Evolutionary conservation across 257 asterid genomes (phyloP).

Genomic region (Pogostemon cablin): DNA sequence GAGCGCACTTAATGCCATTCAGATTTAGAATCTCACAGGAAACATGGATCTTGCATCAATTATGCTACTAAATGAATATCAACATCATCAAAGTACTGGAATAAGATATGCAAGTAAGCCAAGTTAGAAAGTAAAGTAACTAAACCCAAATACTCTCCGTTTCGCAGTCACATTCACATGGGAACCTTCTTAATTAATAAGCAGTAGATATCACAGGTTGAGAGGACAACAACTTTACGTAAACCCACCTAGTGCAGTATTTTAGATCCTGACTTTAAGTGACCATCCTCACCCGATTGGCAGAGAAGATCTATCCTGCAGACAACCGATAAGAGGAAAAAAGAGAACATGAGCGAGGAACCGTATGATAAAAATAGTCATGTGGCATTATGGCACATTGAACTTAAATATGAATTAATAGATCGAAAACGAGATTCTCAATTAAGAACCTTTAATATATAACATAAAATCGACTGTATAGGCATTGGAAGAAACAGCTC

Average conservation of each 20-base stretch:
- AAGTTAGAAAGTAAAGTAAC: not conserved
- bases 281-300: not conserved
- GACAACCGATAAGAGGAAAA: constrained; percentile 15
- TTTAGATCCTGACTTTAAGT: constrained; percentile 7
- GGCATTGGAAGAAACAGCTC: not conserved
- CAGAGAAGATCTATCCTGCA: constrained; percentile 2
- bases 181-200: not conserved
- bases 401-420: not conserved
- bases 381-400: not conserved
- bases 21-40: too few relatives aligned
- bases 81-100: not conserved
- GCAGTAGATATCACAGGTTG: constrained; percentile 4
- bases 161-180: too few relatives aligned
- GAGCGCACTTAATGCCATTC: too few relatives aligned
- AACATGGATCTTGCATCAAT: too few relatives aligned
- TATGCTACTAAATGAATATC: not conserved
- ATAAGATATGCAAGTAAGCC: not conserved
- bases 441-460: not conserved
- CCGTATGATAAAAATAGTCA: not conserved
- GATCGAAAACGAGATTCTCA: not conserved
- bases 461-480: not conserved
- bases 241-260: not conserved
- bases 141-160: not conserved
- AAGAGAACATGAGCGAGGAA: constrained; percentile 6
- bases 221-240: constrained; percentile 12